These are phyloP conservation scores for Colletotrichum salicis DNA, from an alignment of 2,329 filamentous ascomycete genomes.

Conservation along the genomic window DNA sequence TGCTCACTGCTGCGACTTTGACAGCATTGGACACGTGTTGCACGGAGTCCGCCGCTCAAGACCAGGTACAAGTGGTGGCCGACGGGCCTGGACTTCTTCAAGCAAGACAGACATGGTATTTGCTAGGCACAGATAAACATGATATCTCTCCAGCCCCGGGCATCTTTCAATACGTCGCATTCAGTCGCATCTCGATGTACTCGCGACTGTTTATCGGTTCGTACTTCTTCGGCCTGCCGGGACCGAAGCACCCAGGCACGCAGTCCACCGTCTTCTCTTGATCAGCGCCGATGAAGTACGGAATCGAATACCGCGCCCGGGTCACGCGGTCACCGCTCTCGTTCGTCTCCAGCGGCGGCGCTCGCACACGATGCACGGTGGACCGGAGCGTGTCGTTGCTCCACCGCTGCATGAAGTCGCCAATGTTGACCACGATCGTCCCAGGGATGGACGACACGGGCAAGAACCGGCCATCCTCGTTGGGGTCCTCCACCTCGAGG, in stretches of 20 bases:
- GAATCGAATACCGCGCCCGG: constrained; percentile 66
- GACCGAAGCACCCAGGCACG: constrained; percentile 56
- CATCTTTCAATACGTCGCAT: constrained; percentile 35
- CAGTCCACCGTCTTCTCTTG: constrained; percentile 61
- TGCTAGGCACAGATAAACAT: neutral
- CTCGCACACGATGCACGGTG: constrained; percentile 43
- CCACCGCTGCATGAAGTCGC: constrained; percentile 52
- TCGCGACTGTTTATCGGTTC: constrained; percentile 49
- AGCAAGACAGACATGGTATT: neutral
- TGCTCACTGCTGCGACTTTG: neutral
- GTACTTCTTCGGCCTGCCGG: constrained; percentile 59
- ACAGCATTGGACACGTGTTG: neutral
- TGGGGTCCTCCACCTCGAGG: constrained; percentile 56
- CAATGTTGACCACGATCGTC: constrained; percentile 52
- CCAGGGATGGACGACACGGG: constrained; percentile 42
- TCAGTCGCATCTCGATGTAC: constrained; percentile 43
- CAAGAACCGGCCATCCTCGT: constrained; percentile 48
- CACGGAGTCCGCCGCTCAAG: neutral
- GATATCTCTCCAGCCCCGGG: neutral
- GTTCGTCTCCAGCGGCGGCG: constrained; percentile 30
- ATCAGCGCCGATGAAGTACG: constrained; percentile 67
- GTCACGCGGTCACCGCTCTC: constrained; percentile 52
- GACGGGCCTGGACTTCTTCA: neutral
- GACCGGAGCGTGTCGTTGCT: constrained; percentile 50
- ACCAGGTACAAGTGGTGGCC: neutral